Base-by-base conservation (phyloP, 106 monocot species). In the Acorus calamus region DNA sequence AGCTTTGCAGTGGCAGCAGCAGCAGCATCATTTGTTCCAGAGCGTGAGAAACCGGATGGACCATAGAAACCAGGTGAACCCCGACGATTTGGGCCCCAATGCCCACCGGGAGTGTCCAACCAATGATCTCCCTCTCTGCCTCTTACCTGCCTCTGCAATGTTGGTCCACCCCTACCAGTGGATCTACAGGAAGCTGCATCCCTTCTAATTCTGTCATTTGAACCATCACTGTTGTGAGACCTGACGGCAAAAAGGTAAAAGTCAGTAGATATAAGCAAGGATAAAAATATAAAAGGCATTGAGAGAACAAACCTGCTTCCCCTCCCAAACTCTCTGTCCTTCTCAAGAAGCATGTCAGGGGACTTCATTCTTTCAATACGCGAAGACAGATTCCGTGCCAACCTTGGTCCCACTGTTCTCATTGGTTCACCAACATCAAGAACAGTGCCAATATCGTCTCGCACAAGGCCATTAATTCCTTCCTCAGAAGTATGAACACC, bases 1-100 rank as follows among this genome's bases (percentile, higher is more conserved):
- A 87, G 72, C 64, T 94, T 90, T 51, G 89, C 89, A 64, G 83
- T 64, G 58, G 86, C 77, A 74, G 82, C 84, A 45, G 81, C 86
- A 65, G 79, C 79, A 55, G 89, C 94, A 77, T 90, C 84, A 13
- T 76, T 84, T 45, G 89, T 74, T 66, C 64, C 67, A 49, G 65
- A 49, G 9, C 56, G 77, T 44, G 68, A 50, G 60, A 68, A 85
- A 48, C 63, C 68, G 46, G 78, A 11, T 10, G 69, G 55, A 14
- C 69, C 71, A 79, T 74, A 78, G 7, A 62, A 73, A 50, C 71
- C 72, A 51, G 81, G 69, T 57, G 79, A 66, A 59, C 72, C 76
- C 61, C 62, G 76, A 54, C 28, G 70, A 53, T 66, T 63, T 47
- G 57, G 56, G 49, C 68, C 57, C 69, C 59, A 64, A 61, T 56